Evolutionary conservation across 495 filamentous ascomycete genomes (phyloP), one percentile per base, ranked within the genome.

Genomic region (Penicillium fimorum): DNA sequence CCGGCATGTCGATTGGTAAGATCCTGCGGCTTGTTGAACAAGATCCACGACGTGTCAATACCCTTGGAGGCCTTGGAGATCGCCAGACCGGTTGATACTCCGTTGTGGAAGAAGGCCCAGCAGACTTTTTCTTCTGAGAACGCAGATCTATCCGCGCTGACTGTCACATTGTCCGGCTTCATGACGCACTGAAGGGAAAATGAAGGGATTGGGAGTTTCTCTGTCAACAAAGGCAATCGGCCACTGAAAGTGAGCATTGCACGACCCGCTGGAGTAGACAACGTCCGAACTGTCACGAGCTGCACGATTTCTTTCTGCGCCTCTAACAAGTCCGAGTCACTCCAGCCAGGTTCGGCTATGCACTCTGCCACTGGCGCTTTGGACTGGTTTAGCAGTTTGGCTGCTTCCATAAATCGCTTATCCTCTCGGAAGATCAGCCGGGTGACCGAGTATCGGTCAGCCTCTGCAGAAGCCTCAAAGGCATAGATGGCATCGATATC

Each of bases 101-200:
- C 94, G 55, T 92, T 88, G 72, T 99, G 92, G 75, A 99, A 98
- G 72, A 96, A 99, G 0, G 93, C 94, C 94, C 94, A 99, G 67
- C 86, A 88, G 17, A 94, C 87, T 73, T 96, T 97, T 68, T 99
- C 94, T 70, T 99, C 94, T 0, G 87, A 90, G 61, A 92, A 95
- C 2, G 84, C 74, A 20, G 73, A 79, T 61, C 90, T 87, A 63
- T 99, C 95, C 9, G 91, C 91, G 25, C 86, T 89, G 15, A 97
- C 87, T 9, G 89, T 94, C 38, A 89, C 90, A 62, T 93, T 92
- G 42, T 88, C 84, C 13, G 95, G 94, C 60, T 91, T 91, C 81
- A 99, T 91, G 12, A 92, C 73, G 60, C 91, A 96, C 47, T 85
- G 87, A 30, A 96, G 78, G 45, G 88, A 93, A 73, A 97, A 99